These are phyloP conservation scores for Xylaria castorea DNA, from an alignment of 495 filamentous ascomycete species.

Conservation along the genomic window DNA sequence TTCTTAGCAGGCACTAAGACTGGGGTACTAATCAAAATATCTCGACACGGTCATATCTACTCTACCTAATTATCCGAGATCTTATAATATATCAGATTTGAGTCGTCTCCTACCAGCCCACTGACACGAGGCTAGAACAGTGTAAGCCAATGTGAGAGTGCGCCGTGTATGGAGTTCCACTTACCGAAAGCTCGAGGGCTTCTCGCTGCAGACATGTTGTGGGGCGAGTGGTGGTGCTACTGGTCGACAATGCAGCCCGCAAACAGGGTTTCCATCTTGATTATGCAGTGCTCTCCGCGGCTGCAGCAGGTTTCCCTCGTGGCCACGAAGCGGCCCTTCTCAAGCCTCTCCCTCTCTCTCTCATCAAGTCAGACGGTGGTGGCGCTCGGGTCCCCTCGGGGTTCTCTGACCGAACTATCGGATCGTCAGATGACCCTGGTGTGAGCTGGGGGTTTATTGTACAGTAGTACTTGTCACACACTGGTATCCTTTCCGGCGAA, in stretches of 20 bases:
- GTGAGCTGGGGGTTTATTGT: conserved; percentile 1
- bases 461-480: conserved; percentile 1
- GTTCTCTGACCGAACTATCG: conserved; percentile 11
- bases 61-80: background rate
- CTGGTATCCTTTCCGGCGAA: conserved; percentile 1
- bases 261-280: conserved; percentile 24
- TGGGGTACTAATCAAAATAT: conserved; percentile 1
- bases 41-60: background rate
- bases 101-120: background rate
- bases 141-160: conserved; percentile 11
- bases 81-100: background rate
- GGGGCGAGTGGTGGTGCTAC: conserved; percentile 9
- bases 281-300: conserved; percentile 16
- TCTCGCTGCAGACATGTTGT: conserved; percentile 3
- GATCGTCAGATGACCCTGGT: conserved; percentile 1
- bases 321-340: conserved; percentile 7
- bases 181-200: conserved; percentile 23
- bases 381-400: conserved; percentile 12
- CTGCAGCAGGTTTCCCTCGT: conserved; percentile 19
- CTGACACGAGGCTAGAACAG: conserved; percentile 18
- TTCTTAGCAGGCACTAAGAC: conserved; percentile 14
- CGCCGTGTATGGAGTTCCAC: conserved; percentile 8
- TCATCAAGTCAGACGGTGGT: background rate
- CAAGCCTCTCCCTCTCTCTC: background rate
- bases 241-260: conserved; percentile 12